Conservation (phyloP, 2,329 filamentous ascomycete species). For the Penicillium sp. region DNA sequence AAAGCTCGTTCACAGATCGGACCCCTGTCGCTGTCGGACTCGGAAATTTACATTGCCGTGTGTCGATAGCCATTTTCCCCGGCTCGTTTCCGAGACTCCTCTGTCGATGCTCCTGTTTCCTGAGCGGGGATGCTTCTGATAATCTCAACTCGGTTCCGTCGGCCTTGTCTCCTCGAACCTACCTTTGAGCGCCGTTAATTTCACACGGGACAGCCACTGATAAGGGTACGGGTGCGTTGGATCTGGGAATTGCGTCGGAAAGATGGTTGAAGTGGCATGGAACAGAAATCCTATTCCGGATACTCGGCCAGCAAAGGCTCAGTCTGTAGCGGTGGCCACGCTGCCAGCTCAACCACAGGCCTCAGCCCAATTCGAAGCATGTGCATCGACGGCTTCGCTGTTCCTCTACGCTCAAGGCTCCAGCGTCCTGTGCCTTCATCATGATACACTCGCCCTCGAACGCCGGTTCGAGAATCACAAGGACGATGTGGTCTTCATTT, state of each 20-base stretch:
- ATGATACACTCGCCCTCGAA: slow-evolving; percentile 90
- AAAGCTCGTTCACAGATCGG: background rate
- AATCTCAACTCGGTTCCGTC: slow-evolving; percentile 7
- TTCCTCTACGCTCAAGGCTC: slow-evolving; percentile 86
- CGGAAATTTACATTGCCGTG: background rate
- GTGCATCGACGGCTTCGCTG: slow-evolving; percentile 86
- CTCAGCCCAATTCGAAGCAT: slow-evolving; percentile 73
- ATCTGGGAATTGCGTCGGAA: slow-evolving; percentile 6
- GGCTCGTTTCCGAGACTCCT: background rate
- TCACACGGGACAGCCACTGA: background rate
- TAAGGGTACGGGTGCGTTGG: background rate
- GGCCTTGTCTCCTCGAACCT: slow-evolving; percentile 3
- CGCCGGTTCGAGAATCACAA: slow-evolving; percentile 81
- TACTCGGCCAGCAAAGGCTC: slow-evolving; percentile 60
- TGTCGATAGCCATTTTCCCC: background rate
- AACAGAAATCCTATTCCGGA: slow-evolving; percentile 65
- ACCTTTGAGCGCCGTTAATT: background rate
- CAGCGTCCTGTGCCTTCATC: slow-evolving; percentile 83
- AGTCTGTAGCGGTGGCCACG: slow-evolving; percentile 46
- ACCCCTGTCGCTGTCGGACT: background rate
- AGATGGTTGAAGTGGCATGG: slow-evolving; percentile 64
- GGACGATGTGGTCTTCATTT: slow-evolving; percentile 81
- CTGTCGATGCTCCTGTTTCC: slow-evolving; percentile 10
- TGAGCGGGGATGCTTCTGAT: slow-evolving; percentile 20
- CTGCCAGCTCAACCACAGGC: slow-evolving; percentile 30